Evolutionary conservation across 345 rosid species (phyloP).

Genomic region (Anastatica hierochuntica): DNA sequence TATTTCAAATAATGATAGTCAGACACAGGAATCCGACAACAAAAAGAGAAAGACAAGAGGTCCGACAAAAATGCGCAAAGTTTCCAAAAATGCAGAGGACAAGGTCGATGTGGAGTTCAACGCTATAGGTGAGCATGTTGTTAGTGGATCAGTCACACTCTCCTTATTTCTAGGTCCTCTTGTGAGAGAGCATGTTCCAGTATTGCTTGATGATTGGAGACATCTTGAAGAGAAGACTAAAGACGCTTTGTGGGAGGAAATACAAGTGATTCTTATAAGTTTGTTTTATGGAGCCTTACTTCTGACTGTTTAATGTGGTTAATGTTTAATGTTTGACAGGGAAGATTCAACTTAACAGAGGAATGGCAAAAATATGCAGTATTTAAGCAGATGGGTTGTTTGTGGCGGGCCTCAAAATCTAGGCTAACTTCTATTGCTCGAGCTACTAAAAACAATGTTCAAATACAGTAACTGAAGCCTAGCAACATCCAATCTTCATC

Average conservation of each 20-base stretch:
- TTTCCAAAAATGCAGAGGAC: background rate
- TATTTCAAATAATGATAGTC: too few relatives aligned
- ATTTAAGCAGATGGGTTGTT: too few relatives aligned
- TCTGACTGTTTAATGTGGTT: too few relatives aligned
- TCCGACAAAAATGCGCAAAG: background rate
- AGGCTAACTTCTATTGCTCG: background rate
- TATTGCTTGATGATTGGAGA: background rate
- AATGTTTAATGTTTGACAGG: too few relatives aligned
- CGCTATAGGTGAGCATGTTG: background rate
- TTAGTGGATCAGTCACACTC: background rate
- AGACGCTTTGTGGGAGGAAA: background rate
- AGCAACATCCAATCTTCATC: background rate
- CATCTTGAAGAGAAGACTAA: background rate
- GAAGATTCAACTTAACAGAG: too few relatives aligned
- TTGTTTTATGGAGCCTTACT: too few relatives aligned
- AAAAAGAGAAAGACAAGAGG: background rate
- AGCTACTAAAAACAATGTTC: background rate
- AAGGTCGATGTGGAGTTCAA: background rate
- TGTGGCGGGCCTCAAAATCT: too few relatives aligned
- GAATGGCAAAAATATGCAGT: too few relatives aligned
- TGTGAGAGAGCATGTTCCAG: background rate
- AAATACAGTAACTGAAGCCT: background rate
- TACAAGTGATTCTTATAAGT: background rate
- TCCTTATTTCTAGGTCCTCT: background rate
- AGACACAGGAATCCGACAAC: background rate